Conservation (phyloP, 441 rosid species). For the Manihot esculenta region DNA sequence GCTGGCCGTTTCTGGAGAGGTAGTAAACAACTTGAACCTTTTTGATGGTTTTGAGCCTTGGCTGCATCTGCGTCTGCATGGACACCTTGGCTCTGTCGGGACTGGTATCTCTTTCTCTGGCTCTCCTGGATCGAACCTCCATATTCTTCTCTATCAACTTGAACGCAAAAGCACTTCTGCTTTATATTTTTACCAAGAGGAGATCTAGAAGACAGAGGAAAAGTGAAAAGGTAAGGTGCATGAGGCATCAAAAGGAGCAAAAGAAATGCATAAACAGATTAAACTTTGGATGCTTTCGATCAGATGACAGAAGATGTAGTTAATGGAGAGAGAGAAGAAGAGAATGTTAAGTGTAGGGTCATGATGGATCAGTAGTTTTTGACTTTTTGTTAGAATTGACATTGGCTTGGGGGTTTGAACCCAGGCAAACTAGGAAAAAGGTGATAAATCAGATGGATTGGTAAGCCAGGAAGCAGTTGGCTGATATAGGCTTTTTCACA, state of each 20-base stretch:
- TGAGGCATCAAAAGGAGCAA: slow-evolving; percentile 8
- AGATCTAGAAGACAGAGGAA: neutral
- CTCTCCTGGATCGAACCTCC: slow-evolving; percentile 36
- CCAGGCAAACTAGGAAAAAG: too few species aligned
- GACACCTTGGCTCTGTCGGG: slow-evolving; percentile 41
- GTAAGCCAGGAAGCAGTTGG: too few species aligned
- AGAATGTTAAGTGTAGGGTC: slow-evolving; percentile 18
- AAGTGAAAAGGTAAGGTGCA: slow-evolving; percentile 10
- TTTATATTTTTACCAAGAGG: neutral
- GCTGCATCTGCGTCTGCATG: slow-evolving; percentile 20
- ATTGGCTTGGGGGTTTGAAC: slow-evolving; percentile 12
- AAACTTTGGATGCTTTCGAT: slow-evolving; percentile 19
- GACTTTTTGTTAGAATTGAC: too few species aligned
- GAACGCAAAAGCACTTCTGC: too few species aligned
- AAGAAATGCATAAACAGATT: neutral
- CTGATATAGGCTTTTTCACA: too few species aligned
- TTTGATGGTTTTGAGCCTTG: slow-evolving; percentile 37
- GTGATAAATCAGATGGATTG: too few species aligned
- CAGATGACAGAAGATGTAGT: neutral
- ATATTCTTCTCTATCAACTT: slow-evolving; percentile 5
- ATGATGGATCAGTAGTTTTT: neutral
- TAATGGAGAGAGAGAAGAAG: neutral
- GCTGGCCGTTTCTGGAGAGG: slow-evolving; percentile 82
- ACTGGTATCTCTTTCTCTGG: slow-evolving; percentile 33
- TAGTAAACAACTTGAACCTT: slow-evolving; percentile 80